Conservation (phyloP, 495 filamentous ascomycete genomes). For the Aspergillus taichungensis region DNA sequence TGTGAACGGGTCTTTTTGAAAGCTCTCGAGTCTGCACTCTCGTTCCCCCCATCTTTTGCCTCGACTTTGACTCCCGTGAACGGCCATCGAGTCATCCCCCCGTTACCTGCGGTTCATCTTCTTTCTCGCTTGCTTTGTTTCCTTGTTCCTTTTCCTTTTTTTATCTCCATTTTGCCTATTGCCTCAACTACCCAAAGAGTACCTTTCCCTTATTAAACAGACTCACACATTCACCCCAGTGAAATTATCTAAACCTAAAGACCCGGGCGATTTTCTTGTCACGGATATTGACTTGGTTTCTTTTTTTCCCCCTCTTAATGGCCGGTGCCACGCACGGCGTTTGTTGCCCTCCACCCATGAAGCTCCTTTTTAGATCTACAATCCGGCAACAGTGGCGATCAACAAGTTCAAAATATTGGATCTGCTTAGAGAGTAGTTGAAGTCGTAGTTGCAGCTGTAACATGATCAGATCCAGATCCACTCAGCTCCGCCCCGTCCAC, state of each 20-base stretch:
- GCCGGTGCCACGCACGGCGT: slow-evolving; percentile 16
- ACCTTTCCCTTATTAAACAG: slow-evolving; percentile 15
- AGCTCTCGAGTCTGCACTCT: too few species aligned
- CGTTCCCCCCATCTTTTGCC: too few species aligned
- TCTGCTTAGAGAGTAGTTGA: not conserved
- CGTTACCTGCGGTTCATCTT: slow-evolving; percentile 8
- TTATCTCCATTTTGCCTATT: slow-evolving; percentile 15
- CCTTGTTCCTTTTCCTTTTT: slow-evolving; percentile 11
- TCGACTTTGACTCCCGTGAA: not conserved
- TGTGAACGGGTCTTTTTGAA: too few species aligned
- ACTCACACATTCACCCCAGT: slow-evolving; percentile 10
- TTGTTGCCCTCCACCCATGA: slow-evolving; percentile 12
- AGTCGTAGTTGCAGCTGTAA: too few species aligned
- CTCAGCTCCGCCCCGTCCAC: too few species aligned
- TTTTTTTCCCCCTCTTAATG: slow-evolving; percentile 3
- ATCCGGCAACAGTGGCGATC: slow-evolving; percentile 15
- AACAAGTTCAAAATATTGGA: slow-evolving; percentile 9
- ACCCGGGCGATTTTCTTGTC: not conserved
- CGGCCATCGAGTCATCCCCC: not conserved
- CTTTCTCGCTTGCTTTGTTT: slow-evolving; percentile 13
- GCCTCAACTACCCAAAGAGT: slow-evolving; percentile 19
- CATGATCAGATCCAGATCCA: too few species aligned
- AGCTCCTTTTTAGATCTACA: slow-evolving; percentile 20
- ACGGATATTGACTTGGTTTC: slow-evolving; percentile 15
- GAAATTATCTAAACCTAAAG: not conserved